Conservation (phyloP, 345 rosid species). For the Limnanthes douglasii region DNA sequence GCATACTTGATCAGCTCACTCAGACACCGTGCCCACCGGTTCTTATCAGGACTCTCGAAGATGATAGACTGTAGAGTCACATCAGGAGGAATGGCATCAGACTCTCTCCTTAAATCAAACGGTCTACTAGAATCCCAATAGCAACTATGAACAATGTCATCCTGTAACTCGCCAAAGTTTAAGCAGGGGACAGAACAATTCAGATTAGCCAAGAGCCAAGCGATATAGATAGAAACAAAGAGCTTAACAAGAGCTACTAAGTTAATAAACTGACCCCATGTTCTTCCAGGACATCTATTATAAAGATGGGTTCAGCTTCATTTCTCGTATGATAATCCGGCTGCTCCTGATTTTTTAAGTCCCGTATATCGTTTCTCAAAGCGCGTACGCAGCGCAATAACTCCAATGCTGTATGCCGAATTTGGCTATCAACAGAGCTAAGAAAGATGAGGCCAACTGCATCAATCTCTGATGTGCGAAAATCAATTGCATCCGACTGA, state of each 20-base stretch:
- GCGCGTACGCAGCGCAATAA: conserved; percentile 93
- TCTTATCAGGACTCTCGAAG: conserved; percentile 94
- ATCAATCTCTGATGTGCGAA: conserved; percentile 84
- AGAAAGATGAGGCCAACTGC: conserved; percentile 96
- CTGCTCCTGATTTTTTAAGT: conserved; percentile 37
- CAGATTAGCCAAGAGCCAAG: conserved; percentile 4
- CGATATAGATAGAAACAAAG: conserved; percentile 2
- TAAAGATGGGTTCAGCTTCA: conserved; percentile 83
- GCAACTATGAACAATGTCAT: conserved; percentile 96
- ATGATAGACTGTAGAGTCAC: conserved; percentile 90
- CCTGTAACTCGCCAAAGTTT: conserved; percentile 27
- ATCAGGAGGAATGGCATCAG: conserved; percentile 85
- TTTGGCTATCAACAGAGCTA: conserved; percentile 92
- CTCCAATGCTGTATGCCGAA: conserved; percentile 91
- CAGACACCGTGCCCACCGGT: conserved; percentile 92
- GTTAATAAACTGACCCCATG: conserved; percentile 58
- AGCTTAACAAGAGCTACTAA: conserved; percentile 7
- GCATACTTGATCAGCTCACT: conserved; percentile 90
- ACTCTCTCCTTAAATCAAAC: conserved; percentile 81
- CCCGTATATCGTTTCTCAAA: conserved; percentile 75
- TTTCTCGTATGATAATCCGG: conserved; percentile 42
- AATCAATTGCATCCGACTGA: conserved; percentile 59
- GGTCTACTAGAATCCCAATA: conserved; percentile 92
- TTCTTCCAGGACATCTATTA: conserved; percentile 92
- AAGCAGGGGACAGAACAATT: conserved; percentile 2